phyloP scores from a whole-genome alignment of 768 basidiomycete species.

The Thelephora ganbajun region DNA sequence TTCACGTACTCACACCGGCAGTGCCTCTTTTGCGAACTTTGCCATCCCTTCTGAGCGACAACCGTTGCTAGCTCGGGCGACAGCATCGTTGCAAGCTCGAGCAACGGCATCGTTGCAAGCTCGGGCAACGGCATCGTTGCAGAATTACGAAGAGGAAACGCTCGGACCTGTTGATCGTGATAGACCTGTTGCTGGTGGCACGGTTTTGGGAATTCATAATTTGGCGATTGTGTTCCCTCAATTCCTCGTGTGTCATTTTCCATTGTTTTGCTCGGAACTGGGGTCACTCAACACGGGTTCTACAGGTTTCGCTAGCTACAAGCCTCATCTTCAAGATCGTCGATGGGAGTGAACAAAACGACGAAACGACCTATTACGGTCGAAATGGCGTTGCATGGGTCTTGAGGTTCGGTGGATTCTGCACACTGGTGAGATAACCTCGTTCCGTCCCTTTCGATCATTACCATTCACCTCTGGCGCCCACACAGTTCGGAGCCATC shows the following conservation, averaged over 20 bases:
- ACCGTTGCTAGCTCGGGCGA: constrained; percentile 39
- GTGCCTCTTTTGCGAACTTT: background rate
- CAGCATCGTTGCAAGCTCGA: constrained; percentile 7
- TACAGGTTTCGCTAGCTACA: constrained; percentile 71
- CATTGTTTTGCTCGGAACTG: background rate
- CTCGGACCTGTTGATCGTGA: constrained; percentile 13
- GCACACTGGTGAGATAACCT: constrained; percentile 40
- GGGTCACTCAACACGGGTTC: constrained; percentile 4
- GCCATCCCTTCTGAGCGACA: constrained; percentile 23
- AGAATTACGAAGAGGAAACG: constrained; percentile 28
- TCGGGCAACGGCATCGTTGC: constrained; percentile 22
- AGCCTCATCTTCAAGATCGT: constrained; percentile 76
- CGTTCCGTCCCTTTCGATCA: background rate
- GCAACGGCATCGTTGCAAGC: background rate
- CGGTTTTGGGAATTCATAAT: constrained; percentile 90
- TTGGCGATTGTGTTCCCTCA: constrained; percentile 92
- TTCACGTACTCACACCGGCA: background rate
- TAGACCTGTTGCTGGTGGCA: constrained; percentile 66
- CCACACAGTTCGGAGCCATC: constrained; percentile 46
- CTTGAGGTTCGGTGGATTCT: constrained; percentile 80
- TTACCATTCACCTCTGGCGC: background rate
- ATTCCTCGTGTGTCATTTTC: constrained; percentile 53
- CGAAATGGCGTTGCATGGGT: constrained; percentile 94
- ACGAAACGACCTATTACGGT: constrained; percentile 47
- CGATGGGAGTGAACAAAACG: constrained; percentile 36